These are phyloP conservation scores for Microthlaspi erraticum DNA, from an alignment of 345 rosid genomes.

Conservation along the genomic window DNA sequence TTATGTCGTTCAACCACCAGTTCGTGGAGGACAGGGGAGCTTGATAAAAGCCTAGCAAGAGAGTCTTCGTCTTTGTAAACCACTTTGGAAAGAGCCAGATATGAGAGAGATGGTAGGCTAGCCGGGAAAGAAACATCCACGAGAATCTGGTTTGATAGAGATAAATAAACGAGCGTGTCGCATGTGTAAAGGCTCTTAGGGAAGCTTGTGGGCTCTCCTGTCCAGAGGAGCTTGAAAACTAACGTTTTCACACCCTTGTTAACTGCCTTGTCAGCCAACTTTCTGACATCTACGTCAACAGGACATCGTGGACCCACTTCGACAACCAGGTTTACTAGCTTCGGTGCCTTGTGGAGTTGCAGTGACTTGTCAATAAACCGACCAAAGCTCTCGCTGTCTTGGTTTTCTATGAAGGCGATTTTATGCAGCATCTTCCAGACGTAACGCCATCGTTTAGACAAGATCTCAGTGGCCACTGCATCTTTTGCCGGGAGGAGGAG, in stretches of 20 bases:
- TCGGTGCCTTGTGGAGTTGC: no score
- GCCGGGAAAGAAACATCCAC: constrained; percentile 8
- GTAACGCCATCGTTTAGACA: no score
- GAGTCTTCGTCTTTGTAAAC: constrained; percentile 1
- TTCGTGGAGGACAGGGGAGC: background rate
- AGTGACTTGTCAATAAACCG: no score
- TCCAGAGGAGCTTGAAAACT: no score
- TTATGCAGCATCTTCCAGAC: no score
- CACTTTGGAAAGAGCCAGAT: background rate
- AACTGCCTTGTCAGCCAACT: background rate
- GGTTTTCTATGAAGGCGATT: no score
- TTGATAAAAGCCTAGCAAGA: background rate
- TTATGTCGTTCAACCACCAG: background rate
- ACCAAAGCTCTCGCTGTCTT: no score
- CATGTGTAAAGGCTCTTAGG: constrained; percentile 9
- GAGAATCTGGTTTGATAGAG: background rate
- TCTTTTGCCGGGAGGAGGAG: background rate
- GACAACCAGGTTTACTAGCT: no score
- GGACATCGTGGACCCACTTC: no score
- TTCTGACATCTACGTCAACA: no score
- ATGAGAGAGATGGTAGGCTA: background rate
- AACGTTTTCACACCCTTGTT: no score
- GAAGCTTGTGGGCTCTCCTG: no score
- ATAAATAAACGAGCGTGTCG: background rate
- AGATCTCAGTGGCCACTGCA: background rate